These are phyloP conservation scores for Pachyrhizus erosus DNA, from an alignment of 306 rosid species.

Conservation along the genomic window DNA sequence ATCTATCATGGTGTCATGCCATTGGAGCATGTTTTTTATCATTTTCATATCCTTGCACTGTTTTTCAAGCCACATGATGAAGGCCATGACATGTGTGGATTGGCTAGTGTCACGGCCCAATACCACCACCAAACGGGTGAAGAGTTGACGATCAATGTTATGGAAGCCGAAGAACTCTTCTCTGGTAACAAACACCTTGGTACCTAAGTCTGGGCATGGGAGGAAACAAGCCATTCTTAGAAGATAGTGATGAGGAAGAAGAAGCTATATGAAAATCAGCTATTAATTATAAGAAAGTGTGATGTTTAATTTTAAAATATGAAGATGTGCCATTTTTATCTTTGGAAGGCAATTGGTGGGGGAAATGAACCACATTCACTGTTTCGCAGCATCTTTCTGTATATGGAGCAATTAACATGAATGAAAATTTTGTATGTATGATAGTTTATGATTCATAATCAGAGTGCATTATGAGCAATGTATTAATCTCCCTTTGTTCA, in stretches of 20 bases:
- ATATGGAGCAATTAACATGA: background rate
- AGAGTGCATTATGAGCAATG: background rate
- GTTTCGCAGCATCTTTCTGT: background rate
- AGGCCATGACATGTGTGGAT: slow-evolving; percentile 59
- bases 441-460: background rate
- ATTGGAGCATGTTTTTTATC: slow-evolving; percentile 40
- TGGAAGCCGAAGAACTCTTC: slow-evolving; percentile 67
- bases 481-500: background rate
- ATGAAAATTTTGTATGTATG: background rate
- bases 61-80: slow-evolving; percentile 71
- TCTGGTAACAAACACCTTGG: background rate
- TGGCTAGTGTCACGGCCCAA: slow-evolving; percentile 51
- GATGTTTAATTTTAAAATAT: background rate
- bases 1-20: slow-evolving; percentile 42
- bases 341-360: background rate
- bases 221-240: slow-evolving; percentile 1
- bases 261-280: background rate
- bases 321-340: background rate
- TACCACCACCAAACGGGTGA: slow-evolving; percentile 52
- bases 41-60: slow-evolving; percentile 11
- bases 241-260: background rate
- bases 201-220: background rate
- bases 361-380: background rate
- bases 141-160: slow-evolving; percentile 62
- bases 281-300: background rate